Percentiles rank a stretch among this genome's conserved stretches.
These are phyloP conservation scores for Globisporangium canariense DNA, from an alignment of 352 stramenopile species.

Conservation along the genomic window DNA sequence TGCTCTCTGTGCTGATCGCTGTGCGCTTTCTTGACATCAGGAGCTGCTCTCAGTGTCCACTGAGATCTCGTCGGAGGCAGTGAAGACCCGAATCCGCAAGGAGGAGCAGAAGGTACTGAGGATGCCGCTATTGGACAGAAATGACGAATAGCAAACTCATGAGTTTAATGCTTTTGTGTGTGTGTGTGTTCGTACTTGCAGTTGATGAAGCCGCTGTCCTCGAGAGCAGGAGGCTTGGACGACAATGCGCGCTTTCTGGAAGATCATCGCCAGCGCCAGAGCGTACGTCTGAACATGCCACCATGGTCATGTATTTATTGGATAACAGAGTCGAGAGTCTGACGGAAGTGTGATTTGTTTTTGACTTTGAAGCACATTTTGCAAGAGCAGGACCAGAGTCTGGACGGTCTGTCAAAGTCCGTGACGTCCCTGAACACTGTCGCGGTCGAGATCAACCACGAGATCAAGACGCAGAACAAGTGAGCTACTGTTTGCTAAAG, in stretches of 20 bases:
- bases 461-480: slow-evolving; percentile 77
- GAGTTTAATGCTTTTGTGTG: too few relatives aligned
- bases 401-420: slow-evolving; percentile 53
- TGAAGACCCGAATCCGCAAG: slow-evolving; percentile 52
- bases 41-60: slow-evolving; percentile 53
- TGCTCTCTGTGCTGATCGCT: background rate
- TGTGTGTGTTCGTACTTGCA: slow-evolving; percentile 10
- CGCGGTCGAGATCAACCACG: slow-evolving; percentile 68
- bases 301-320: background rate
- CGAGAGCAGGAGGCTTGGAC: slow-evolving; percentile 21
- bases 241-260: slow-evolving; percentile 56
- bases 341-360: too few relatives aligned
- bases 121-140: too few relatives aligned
- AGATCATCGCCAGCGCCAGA: slow-evolving; percentile 55
- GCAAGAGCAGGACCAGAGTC: slow-evolving; percentile 58
- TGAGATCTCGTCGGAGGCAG: slow-evolving; percentile 57
- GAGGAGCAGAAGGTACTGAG: slow-evolving; percentile 59
- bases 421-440: slow-evolving; percentile 58
- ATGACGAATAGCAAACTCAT: too few relatives aligned
- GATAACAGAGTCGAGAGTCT: background rate
- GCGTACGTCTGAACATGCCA: slow-evolving; percentile 22
- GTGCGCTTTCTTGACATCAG: slow-evolving; percentile 13
- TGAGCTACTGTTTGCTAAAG: slow-evolving; percentile 27
- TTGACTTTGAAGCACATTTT: slow-evolving; percentile 82
- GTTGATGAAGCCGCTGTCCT: slow-evolving; percentile 38